Evolutionary conservation across 1,284 basidiomycete species (phyloP).

Genomic region (Jaminaea rosea): DNA sequence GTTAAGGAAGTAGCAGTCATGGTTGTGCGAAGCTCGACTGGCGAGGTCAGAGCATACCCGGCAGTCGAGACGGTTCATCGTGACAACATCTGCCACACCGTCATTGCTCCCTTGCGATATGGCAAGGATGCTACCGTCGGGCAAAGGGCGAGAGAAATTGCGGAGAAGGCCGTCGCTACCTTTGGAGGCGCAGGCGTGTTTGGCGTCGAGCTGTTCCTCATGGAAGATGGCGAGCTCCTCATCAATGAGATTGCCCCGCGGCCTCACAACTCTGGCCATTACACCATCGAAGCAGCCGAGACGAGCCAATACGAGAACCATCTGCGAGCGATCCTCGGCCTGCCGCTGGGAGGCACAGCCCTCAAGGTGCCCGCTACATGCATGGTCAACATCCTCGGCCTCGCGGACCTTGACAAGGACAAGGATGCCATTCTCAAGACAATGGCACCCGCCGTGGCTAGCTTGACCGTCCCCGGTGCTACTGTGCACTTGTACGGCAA

Average conservation of each 20-base stretch:
- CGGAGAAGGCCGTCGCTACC: slow-evolving; percentile 71
- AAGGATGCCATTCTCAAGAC: slow-evolving; percentile 39
- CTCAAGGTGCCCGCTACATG: slow-evolving; percentile 78
- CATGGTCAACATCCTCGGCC: slow-evolving; percentile 83
- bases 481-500: slow-evolving; percentile 90
- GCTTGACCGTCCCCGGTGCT: slow-evolving; percentile 61
- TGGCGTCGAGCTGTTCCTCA: slow-evolving; percentile 95
- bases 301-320: slow-evolving; percentile 98
- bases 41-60: slow-evolving; percentile 75
- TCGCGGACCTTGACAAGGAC: slow-evolving; percentile 40
- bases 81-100: slow-evolving; percentile 86
- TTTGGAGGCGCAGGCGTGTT: slow-evolving; percentile 86
- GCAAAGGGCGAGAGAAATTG: slow-evolving; percentile 65
- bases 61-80: slow-evolving; percentile 93
- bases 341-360: slow-evolving; percentile 79
- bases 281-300: slow-evolving; percentile 96
- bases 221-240: slow-evolving; percentile 72
- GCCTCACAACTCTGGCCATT: slow-evolving; percentile 97
- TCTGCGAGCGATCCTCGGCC: slow-evolving; percentile 82
- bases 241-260: slow-evolving; percentile 99
- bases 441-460: slow-evolving; percentile 34
- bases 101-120: slow-evolving; percentile 64
- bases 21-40: slow-evolving; percentile 66
- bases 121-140: slow-evolving; percentile 51
- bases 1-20: slow-evolving; percentile 88